Evolutionary conservation across 2,329 filamentous ascomycete genomes (phyloP), one percentile per base, ranked within the genome.

Genomic region (Neurospora crassa): DNA sequence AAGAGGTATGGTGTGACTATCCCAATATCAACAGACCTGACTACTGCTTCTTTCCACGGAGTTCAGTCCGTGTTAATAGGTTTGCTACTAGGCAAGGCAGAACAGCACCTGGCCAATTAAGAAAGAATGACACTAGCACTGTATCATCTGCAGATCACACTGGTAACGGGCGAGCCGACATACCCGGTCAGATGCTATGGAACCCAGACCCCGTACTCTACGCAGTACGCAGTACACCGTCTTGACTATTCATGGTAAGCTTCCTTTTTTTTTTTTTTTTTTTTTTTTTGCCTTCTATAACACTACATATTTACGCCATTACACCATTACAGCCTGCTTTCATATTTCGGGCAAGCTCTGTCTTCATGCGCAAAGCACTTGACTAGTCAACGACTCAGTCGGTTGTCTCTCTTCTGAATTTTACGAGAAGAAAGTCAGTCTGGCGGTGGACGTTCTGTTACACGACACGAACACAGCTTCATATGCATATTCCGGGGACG

Each of bases 391-490:
- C 37, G 29, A 8, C 16, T 16, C 14, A 63, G 53, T 63, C 18
- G 16, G 53, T 34, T n/a, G 53, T 63, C 29, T 63, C 3, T 63
- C 53, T 11, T 34, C 8, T 2, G 53, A n/a, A 24, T 63, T 63
- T 34, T 63, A 63, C 29, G 16, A 63, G n/a, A 41, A 14, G 63
- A 72, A 67, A 68, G 71, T 71, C 69, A 73, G 68, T 71, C 47
- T 69, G 59, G 70, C 69, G 63, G 72, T 71, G 63, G 69, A 63
- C 29, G 53, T 34, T 63, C 24, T 63, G 29, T 63, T 37, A 63
- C 53, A 63, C 53, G 18, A 63, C 29, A 29, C 53, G 18, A 63
- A 63, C 53, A 63, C 3, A 34, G 24, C 53, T 16, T 63, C 29
- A 63, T 16, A 63, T 63, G 14, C 29, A 63, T 34, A 63, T 63